Evolutionary conservation across 176 grass and related monocot genomes (phyloP).

Genomic region (Oryza meyeriana): DNA sequence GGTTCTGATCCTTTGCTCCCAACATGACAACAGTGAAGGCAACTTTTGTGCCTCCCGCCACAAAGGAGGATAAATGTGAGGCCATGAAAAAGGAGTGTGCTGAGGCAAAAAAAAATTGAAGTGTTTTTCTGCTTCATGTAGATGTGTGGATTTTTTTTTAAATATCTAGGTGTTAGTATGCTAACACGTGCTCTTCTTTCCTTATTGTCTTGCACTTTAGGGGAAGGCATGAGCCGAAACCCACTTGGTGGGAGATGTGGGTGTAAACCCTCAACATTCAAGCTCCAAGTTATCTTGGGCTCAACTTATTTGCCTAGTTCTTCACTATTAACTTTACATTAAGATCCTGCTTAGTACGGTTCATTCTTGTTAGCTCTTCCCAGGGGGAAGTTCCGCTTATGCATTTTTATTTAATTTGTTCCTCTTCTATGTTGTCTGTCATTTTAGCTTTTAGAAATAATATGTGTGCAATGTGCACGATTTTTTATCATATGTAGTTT

Average conservation of each 20-base stretch:
- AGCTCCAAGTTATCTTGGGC: neutral
- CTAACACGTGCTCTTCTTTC: neutral
- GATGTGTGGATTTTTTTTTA: neutral
- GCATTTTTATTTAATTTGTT: neutral
- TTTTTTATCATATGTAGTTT: neutral
- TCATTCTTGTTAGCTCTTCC: neutral
- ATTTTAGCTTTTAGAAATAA: neutral
- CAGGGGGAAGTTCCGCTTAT: neutral
- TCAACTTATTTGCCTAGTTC: neutral
- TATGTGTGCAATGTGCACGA: neutral
- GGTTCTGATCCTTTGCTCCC: slow-evolving; percentile 32
- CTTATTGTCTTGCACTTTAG: no score
- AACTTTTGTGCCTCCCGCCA: neutral
- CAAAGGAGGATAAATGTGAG: neutral
- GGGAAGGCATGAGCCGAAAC: no score
- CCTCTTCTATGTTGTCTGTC: no score
- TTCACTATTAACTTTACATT: neutral
- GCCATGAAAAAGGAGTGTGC: slow-evolving; percentile 27
- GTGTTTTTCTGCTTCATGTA: slow-evolving; percentile 39
- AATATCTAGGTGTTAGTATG: neutral
- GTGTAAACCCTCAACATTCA: no score
- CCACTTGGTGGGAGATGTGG: neutral
- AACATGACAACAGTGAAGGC: neutral
- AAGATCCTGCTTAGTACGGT: neutral
- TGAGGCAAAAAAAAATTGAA: slow-evolving; percentile 27